Conservation (phyloP, 306 rosid genomes). For the Oxytropis ochrocephala region DNA sequence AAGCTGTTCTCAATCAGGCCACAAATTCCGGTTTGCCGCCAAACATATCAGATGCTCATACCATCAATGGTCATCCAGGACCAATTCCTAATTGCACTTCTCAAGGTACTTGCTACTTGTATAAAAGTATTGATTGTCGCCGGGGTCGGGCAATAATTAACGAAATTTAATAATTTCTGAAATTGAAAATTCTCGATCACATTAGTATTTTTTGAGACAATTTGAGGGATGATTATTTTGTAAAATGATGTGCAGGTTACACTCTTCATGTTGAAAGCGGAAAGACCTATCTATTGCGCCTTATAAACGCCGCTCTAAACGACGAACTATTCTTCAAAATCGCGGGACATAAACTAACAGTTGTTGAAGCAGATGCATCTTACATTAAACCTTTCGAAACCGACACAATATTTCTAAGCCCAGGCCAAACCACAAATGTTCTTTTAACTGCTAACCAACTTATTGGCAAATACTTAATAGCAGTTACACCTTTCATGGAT, state of each 20-base stretch:
- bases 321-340: conserved; percentile 78
- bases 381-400: conserved; percentile 64
- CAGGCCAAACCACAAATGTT: conserved; percentile 80
- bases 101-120: conserved; percentile 35
- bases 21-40: conserved; percentile 48
- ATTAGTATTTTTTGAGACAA: no score
- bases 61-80: conserved; percentile 63
- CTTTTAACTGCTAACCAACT: conserved; percentile 35
- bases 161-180: no score
- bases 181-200: no score
- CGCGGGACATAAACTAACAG: conserved; percentile 40
- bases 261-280: conserved; percentile 59
- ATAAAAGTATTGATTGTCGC: no score
- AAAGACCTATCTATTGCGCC: conserved; percentile 64
- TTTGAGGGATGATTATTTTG: no score
- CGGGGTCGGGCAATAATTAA: no score
- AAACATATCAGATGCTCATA: conserved; percentile 64
- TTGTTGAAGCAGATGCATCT: conserved; percentile 74
- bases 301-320: conserved; percentile 65
- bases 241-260: conserved; percentile 52
- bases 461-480: conserved; percentile 55
- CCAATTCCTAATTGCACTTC: conserved; percentile 53
- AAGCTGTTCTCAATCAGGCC: conserved; percentile 49
- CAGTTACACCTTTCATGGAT: conserved; percentile 71
- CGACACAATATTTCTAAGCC: conserved; percentile 52